Percentiles rank a stretch among this genome's conserved stretches.
Evolutionary conservation across 2,329 filamentous ascomycete genomes (phyloP).

Genomic region (Paecilomyces fulvus): DNA sequence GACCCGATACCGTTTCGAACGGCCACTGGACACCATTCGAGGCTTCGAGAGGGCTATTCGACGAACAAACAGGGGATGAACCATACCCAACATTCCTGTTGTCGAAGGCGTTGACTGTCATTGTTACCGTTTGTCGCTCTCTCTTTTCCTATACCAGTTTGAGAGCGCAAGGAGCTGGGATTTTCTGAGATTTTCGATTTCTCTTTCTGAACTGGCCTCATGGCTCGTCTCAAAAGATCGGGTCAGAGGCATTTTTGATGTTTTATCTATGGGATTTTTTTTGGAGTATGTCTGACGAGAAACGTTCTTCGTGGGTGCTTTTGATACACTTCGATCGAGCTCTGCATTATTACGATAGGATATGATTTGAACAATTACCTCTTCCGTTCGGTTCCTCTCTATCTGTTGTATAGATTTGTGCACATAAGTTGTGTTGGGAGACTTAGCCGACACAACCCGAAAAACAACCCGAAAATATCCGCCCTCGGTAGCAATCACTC

Average conservation of each 20-base stretch:
- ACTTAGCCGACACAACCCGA: too few relatives aligned
- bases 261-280: not conserved
- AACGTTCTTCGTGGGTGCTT: not conserved
- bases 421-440: not conserved
- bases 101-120: not conserved
- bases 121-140: not conserved
- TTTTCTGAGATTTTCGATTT: not conserved
- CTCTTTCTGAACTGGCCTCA: not conserved
- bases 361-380: not conserved
- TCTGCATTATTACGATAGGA: not conserved
- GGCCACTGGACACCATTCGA: constrained; percentile 83
- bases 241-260: not conserved
- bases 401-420: not conserved
- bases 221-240: not conserved
- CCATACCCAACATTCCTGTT: not conserved
- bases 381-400: not conserved
- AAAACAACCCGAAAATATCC: too few relatives aligned
- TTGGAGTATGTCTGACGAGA: not conserved
- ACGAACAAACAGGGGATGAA: not conserved
- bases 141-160: not conserved
- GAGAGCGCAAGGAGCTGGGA: not conserved
- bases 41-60: constrained; percentile 79
- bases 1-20: constrained; percentile 76
- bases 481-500: too few relatives aligned
- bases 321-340: not conserved